Percentiles rank a stretch among this genome's conserved stretches.
These are phyloP conservation scores for Ogataea salicorniae DNA, from an alignment of 805 yeast species.

Conservation along the genomic window DNA sequence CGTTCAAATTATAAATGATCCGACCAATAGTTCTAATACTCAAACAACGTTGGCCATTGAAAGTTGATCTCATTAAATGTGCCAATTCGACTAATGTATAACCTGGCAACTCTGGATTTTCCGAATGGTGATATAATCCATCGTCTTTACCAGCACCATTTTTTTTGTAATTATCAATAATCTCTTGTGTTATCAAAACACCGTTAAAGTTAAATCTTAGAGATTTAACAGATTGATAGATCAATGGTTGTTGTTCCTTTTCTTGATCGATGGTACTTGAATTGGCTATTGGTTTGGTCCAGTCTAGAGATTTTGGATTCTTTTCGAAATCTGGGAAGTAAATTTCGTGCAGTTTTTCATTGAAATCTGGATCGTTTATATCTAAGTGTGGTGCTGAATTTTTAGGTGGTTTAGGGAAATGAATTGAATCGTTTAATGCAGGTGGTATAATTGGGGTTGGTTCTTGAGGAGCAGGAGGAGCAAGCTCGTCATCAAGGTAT, in stretches of 20 bases:
- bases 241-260: slow-evolving; percentile 34
- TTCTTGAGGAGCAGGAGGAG: slow-evolving; percentile 34
- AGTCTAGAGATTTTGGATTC: slow-evolving; percentile 74
- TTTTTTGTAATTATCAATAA: slow-evolving; percentile 11
- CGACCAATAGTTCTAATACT: slow-evolving; percentile 87
- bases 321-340: slow-evolving; percentile 87
- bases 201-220: slow-evolving; percentile 89
- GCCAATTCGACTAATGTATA: slow-evolving; percentile 82
- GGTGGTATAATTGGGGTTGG: neutral
- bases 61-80: slow-evolving; percentile 70
- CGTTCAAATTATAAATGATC: slow-evolving; percentile 55
- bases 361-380: slow-evolving; percentile 72
- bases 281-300: slow-evolving; percentile 76
- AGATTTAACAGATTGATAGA: slow-evolving; percentile 43
- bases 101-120: slow-evolving; percentile 85
- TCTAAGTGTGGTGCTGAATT: slow-evolving; percentile 34
- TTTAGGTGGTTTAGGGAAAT: slow-evolving; percentile 47
- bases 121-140: slow-evolving; percentile 91
- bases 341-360: slow-evolving; percentile 72
- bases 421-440: slow-evolving; percentile 34
- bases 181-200: slow-evolving; percentile 47
- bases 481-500: slow-evolving; percentile 42
- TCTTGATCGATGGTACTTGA: slow-evolving; percentile 21
- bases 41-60: slow-evolving; percentile 80
- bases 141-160: slow-evolving; percentile 20